Evolutionary conservation across 176 grass and related monocot species (phyloP), one percentile per base, ranked within the genome.

Genomic region (Carex myosuroides): DNA sequence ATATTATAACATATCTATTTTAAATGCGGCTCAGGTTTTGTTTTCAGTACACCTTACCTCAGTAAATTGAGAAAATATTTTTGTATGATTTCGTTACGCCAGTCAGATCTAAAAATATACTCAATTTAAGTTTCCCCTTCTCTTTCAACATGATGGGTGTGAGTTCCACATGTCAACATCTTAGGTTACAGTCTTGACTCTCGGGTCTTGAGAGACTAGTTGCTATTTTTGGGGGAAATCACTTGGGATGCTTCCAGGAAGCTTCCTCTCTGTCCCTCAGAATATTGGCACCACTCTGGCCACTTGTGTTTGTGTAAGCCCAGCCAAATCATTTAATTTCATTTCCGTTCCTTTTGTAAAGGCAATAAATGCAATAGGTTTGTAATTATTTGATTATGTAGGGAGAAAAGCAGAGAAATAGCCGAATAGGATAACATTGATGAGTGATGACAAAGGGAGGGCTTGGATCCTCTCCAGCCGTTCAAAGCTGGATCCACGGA

Each of bases 171-270:
- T 84, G 20, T 21, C 44, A 84, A 18, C 5, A 75, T 46, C 3
- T 8, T 42, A 60, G 7, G 30, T 53, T 60, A 81, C 58, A 4
- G 3, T n/a, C 5, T 6, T 35, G 9, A 16, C 16, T 61, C 39
- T 41, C 5, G 8, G 9, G 42, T 44, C 42, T 22, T 12, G 39
- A 14, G 8, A 30, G 59, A 46, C 4, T 16, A 54, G 60, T 48
- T 54, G 13, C 37, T 50, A 65, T 39, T 83, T 83, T 60, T 59
- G 21, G 5, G 79, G 5, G 13, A 0, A 54, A 46, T 24, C 54
- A 13, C 21, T 13, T 21, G 44, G 24, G 89, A 66, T 79, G 53
- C 35, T 91, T 89, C 84, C 9, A 11, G 78, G 89, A 94, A 94
- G 16, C 5, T 94, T 94, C 92, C 48, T 60, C 29, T 18, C 37